A percentile compares a stretch with the other conserved stretches of the same genome.
Evolutionary conservation across 352 stramenopile species (phyloP).

Genomic region (Globisporangium cederbergense): DNA sequence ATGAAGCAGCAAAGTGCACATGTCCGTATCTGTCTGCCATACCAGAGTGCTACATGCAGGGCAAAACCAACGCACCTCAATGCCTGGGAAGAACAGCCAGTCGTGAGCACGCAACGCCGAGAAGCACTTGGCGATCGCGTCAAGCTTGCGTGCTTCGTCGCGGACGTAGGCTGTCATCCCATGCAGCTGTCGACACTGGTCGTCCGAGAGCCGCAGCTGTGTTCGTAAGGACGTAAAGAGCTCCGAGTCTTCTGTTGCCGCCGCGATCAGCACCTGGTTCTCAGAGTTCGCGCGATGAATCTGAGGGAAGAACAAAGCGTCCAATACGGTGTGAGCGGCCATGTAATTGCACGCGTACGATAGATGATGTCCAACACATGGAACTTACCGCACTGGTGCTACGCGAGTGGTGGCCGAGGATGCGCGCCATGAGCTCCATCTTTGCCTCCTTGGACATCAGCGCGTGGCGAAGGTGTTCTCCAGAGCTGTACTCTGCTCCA

Average conservation of each 20-base stretch:
- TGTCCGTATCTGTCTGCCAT: background rate
- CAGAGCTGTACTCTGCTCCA: constrained; percentile 61
- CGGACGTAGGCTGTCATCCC: constrained; percentile 39
- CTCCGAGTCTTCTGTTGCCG: constrained; percentile 56
- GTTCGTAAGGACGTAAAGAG: constrained; percentile 47
- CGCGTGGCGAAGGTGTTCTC: constrained; percentile 74
- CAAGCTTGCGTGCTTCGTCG: constrained; percentile 71
- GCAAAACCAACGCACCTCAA: constrained; percentile 47
- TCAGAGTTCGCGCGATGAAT: constrained; percentile 79
- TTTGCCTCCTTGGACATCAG: constrained; percentile 86
- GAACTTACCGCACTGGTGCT: constrained; percentile 62
- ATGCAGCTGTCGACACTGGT: constrained; percentile 63
- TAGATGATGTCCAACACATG: background rate
- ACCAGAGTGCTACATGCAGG: background rate
- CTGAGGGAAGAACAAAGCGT: constrained; percentile 24
- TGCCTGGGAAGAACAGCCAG: constrained; percentile 83
- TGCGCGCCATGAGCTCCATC: constrained; percentile 73
- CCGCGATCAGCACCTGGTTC: constrained; percentile 74
- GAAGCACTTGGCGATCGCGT: constrained; percentile 86
- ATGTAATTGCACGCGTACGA: background rate
- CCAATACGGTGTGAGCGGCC: background rate
- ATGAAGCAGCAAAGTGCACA: background rate
- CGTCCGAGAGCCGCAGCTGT: constrained; percentile 61
- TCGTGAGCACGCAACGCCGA: constrained; percentile 76
- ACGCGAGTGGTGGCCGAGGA: constrained; percentile 72